phyloP scores from a whole-genome alignment of 495 filamentous ascomycete species.

The Aspergillus egyptiacus region DNA sequence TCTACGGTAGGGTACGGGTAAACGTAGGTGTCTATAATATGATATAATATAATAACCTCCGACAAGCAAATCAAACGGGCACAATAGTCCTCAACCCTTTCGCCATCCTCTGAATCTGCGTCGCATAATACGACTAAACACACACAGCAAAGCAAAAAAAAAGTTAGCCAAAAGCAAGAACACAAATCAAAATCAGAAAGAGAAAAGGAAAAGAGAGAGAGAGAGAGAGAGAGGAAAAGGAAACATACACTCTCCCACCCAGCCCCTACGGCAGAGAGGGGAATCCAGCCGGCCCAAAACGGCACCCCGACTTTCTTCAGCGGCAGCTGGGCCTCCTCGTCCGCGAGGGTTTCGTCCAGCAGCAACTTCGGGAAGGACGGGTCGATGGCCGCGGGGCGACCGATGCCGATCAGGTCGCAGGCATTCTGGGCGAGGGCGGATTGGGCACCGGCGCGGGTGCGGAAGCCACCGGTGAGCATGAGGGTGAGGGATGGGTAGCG shows the following conservation, averaged over 20 bases:
- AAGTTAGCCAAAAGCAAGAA: not conserved
- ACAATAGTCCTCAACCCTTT: slow-evolving; percentile 29
- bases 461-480: slow-evolving; percentile 52
- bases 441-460: slow-evolving; percentile 49
- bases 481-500: slow-evolving; percentile 41
- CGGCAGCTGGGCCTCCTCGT: slow-evolving; percentile 42
- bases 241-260: slow-evolving; percentile 40
- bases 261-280: slow-evolving; percentile 36
- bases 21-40: no score
- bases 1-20: no score
- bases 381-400: slow-evolving; percentile 45
- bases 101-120: slow-evolving; percentile 36
- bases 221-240: slow-evolving; percentile 1
- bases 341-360: slow-evolving; percentile 46
- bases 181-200: not conserved
- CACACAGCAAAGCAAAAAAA: not conserved
- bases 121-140: slow-evolving; percentile 33
- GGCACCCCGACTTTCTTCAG: slow-evolving; percentile 31
- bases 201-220: not conserved
- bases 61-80: slow-evolving; percentile 20
- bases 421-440: slow-evolving; percentile 44
- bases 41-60: no score
- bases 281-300: slow-evolving; percentile 29
- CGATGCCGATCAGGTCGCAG: slow-evolving; percentile 56
- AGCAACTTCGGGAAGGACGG: slow-evolving; percentile 45